Evolutionary conservation across 2,329 filamentous ascomycete species (phyloP).

Genomic region (Apiospora phragmitis): DNA sequence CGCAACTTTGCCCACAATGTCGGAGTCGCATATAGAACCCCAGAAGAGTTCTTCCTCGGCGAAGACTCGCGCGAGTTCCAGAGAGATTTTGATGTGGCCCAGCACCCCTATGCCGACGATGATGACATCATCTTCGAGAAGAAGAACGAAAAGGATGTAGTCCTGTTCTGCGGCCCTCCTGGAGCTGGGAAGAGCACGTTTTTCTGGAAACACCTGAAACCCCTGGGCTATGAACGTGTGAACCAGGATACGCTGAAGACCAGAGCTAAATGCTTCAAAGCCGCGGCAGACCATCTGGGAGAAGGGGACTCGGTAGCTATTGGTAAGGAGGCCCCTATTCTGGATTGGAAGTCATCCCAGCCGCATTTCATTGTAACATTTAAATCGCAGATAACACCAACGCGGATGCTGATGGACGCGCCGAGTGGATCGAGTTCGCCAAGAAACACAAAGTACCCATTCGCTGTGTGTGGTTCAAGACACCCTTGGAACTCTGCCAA

Average conservation of each 20-base stretch:
- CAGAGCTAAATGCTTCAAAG: conserved; percentile 69
- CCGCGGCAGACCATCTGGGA: conserved; percentile 64
- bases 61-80: conserved; percentile 65
- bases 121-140: conserved; percentile 52
- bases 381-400: conserved; percentile 84
- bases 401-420: conserved; percentile 73
- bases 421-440: conserved; percentile 77
- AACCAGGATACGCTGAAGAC: conserved; percentile 90
- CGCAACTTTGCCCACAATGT: conserved; percentile 84
- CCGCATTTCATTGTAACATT: conserved; percentile 11
- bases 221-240: conserved; percentile 77
- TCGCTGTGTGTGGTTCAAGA: conserved; percentile 83
- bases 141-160: conserved; percentile 68
- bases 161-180: conserved; percentile 86
- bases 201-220: conserved; percentile 76
- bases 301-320: conserved; percentile 72
- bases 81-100: conserved; percentile 69
- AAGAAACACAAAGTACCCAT: conserved; percentile 70
- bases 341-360: not conserved
- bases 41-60: conserved; percentile 86
- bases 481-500: conserved; percentile 66
- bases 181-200: conserved; percentile 92
- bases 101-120: conserved; percentile 47
- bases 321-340: conserved; percentile 53
- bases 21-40: conserved; percentile 78